A percentile compares a stretch with the other conserved stretches of the same genome.
These are phyloP conservation scores for Citrus inodora DNA, from an alignment of 345 rosid genomes.

Conservation along the genomic window DNA sequence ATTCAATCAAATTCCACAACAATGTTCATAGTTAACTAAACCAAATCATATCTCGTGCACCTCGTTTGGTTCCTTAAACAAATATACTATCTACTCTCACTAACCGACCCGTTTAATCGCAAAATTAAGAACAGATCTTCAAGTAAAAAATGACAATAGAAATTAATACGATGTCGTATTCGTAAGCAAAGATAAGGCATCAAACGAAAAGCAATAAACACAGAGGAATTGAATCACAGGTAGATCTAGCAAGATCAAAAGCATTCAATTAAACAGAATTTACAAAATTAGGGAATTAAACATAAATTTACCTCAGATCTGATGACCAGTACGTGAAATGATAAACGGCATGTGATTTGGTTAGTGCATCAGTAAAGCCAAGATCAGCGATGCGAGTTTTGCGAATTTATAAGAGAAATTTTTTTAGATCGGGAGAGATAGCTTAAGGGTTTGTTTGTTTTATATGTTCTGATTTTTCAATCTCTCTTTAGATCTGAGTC, in stretches of 20 bases:
- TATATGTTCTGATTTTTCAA: background rate
- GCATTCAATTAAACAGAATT: background rate
- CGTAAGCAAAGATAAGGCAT: background rate
- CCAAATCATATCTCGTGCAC: background rate
- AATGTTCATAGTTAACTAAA: background rate
- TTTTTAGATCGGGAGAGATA: constrained; percentile 2
- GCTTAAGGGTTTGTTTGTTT: constrained; percentile 3
- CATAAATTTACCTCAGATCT: constrained; percentile 53
- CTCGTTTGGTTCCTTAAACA: background rate
- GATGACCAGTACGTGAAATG: constrained; percentile 34
- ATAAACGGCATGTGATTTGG: background rate
- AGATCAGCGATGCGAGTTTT: constrained; percentile 9
- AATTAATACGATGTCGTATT: background rate
- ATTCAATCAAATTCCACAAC: background rate
- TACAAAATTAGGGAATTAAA: background rate
- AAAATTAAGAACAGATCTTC: background rate
- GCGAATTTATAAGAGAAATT: background rate
- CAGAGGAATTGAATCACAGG: background rate
- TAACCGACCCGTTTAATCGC: background rate
- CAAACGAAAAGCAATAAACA: background rate
- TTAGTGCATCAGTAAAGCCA: constrained; percentile 13
- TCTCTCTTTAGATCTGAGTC: constrained; percentile 23
- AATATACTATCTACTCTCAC: background rate
- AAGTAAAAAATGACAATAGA: background rate
- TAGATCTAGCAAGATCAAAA: constrained; percentile 10